Percentiles rank a stretch among this genome's conserved stretches.
These are phyloP conservation scores for Extremus antarcticus DNA, from an alignment of 495 filamentous ascomycete genomes.

Conservation along the genomic window DNA sequence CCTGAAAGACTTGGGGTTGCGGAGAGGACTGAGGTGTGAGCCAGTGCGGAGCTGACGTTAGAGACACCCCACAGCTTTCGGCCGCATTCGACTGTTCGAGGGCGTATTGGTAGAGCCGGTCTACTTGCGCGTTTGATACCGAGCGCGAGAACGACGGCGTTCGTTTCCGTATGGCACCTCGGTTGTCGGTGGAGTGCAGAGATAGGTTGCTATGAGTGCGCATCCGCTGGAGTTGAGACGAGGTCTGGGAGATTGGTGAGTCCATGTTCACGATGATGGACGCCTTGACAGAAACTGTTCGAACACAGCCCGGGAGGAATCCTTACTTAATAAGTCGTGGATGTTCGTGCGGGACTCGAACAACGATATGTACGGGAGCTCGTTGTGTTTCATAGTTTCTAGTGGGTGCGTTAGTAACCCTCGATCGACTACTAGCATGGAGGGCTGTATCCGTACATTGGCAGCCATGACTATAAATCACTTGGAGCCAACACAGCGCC, in stretches of 20 bases:
- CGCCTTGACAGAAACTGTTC: background rate
- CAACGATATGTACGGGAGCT: background rate
- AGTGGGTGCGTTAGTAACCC: background rate
- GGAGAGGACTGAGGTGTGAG: constrained; percentile 17
- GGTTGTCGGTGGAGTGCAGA: constrained; percentile 9
- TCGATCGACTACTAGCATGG: background rate
- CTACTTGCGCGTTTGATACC: constrained; percentile 9
- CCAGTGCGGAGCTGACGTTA: constrained; percentile 8
- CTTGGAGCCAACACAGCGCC: background rate
- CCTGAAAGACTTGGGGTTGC: constrained; percentile 6
- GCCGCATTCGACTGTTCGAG: background rate
- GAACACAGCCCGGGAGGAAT: background rate
- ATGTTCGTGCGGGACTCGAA: background rate
- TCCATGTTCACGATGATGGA: constrained; percentile 6
- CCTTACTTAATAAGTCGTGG: background rate
- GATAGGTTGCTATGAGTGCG: constrained; percentile 17
- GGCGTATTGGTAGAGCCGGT: constrained; percentile 12
- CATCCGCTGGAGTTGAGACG: constrained; percentile 8
- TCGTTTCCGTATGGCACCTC: constrained; percentile 13
- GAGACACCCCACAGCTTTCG: background rate
- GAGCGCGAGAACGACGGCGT: constrained; percentile 6
- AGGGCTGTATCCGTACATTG: background rate
- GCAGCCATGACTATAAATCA: background rate
- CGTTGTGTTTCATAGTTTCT: background rate
- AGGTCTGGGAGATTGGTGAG: constrained; percentile 12